phyloP scores from a whole-genome alignment of 2,329 filamentous ascomycete genomes.

The Exophiala sp. region DNA sequence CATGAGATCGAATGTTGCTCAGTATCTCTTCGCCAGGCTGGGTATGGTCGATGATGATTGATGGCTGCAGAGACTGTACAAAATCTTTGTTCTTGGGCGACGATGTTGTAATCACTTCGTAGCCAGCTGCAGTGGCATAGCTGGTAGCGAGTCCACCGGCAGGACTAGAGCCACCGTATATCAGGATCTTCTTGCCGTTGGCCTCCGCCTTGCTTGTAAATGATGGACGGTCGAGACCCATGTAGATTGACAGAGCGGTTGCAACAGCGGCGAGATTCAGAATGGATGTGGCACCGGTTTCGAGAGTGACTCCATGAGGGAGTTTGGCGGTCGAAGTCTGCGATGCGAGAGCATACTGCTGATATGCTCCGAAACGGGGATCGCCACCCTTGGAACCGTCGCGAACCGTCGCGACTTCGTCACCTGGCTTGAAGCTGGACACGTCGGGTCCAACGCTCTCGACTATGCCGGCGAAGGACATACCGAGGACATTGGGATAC shows the following conservation, averaged over 20 bases:
- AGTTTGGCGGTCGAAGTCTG: conserved; percentile 12
- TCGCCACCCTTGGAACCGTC: conserved; percentile 12
- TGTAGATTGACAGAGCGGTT: conserved; percentile 18
- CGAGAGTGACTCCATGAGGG: conserved; percentile 10
- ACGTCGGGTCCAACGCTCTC: conserved; percentile 16
- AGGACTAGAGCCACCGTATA: conserved; percentile 40
- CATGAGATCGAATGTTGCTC: conserved; percentile 3
- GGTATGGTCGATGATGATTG: conserved; percentile 7
- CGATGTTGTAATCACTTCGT: conserved; percentile 35
- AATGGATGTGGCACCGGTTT: conserved; percentile 17
- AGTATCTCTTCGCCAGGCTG: not conserved
- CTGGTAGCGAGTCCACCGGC: conserved; percentile 39
- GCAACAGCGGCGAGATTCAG: conserved; percentile 24
- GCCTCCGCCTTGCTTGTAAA: not conserved
- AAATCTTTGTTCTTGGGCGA: conserved; percentile 34
- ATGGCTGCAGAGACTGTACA: conserved; percentile 33
- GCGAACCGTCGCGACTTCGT: conserved; percentile 17
- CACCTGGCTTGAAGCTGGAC: conserved; percentile 14
- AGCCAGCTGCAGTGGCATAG: conserved; percentile 36
- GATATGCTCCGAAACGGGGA: conserved; percentile 22
- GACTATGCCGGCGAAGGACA: conserved; percentile 20
- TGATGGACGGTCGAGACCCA: conserved; percentile 20
- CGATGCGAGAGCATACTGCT: conserved; percentile 23
- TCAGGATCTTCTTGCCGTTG: conserved; percentile 31
- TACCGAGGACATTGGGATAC: conserved; percentile 25